Conservation (phyloP, 2,329 filamentous ascomycete species). For the Cercospora sp. region DNA sequence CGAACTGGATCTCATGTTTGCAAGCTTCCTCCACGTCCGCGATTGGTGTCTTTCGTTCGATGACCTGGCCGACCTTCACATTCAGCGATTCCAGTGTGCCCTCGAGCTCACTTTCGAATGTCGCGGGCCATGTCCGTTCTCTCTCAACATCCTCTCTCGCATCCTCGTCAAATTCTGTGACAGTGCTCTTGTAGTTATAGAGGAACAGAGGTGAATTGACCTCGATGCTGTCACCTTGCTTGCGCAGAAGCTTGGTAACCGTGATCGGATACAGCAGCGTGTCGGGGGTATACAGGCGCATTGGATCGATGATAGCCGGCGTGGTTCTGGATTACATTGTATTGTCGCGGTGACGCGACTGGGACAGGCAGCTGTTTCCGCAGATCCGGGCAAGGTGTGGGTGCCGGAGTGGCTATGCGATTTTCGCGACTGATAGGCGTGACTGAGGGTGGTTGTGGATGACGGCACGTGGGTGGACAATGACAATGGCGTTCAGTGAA, state of each 20-base stretch:
- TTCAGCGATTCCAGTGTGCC: slow-evolving; percentile 77
- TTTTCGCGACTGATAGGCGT: not conserved
- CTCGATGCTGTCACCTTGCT: slow-evolving; percentile 70
- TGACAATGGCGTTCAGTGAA: slow-evolving; percentile 7
- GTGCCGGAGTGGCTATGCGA: not conserved
- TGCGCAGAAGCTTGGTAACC: slow-evolving; percentile 79
- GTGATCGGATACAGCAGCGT: slow-evolving; percentile 87
- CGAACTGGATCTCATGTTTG: slow-evolving; percentile 85
- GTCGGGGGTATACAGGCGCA: slow-evolving; percentile 52
- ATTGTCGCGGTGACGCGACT: slow-evolving; percentile 24
- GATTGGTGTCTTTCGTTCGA: slow-evolving; percentile 56
- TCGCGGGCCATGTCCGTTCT: slow-evolving; percentile 70
- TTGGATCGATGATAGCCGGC: slow-evolving; percentile 32
- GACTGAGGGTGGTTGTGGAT: not conserved
- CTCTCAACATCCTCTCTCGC: slow-evolving; percentile 63
- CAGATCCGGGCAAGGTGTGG: not conserved
- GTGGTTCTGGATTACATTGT: slow-evolving; percentile 28
- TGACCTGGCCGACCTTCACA: slow-evolving; percentile 64
- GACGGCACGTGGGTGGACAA: not conserved
- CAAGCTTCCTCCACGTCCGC: slow-evolving; percentile 88
- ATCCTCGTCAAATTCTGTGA: slow-evolving; percentile 67
- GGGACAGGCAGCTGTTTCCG: slow-evolving; percentile 2
- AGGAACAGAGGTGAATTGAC: slow-evolving; percentile 78
- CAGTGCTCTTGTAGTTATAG: slow-evolving; percentile 79
- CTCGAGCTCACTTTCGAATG: slow-evolving; percentile 81